Evolutionary conservation across 129 eudicot genomes (phyloP).

Genomic region (Saposhnikovia divaricata): DNA sequence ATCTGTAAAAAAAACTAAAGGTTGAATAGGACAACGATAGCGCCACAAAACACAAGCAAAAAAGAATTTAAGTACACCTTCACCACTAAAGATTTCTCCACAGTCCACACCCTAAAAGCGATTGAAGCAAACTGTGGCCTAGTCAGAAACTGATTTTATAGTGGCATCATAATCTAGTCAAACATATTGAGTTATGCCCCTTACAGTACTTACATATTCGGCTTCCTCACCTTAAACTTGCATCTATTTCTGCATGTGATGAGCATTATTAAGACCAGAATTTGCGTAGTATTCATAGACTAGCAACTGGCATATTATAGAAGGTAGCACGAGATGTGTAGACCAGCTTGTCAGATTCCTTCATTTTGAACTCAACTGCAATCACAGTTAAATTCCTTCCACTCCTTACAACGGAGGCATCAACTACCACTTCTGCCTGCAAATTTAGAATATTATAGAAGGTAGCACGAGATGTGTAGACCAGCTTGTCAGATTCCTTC

Average conservation of each 20-base stretch:
- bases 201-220: background rate
- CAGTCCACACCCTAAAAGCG: too few species aligned
- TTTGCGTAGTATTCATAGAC: slow-evolving; percentile 19
- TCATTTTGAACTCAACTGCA: slow-evolving; percentile 49
- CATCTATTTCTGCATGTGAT: background rate
- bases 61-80: background rate
- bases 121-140: too few species aligned
- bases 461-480: slow-evolving; percentile 60
- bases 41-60: background rate
- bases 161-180: background rate
- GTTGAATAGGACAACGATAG: background rate
- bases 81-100: too few species aligned
- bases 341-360: slow-evolving; percentile 37
- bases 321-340: slow-evolving; percentile 70
- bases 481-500: slow-evolving; percentile 41
- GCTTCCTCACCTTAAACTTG: background rate
- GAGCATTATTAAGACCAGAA: background rate
- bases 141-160: background rate
- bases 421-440: slow-evolving; percentile 55
- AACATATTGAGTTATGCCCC: background rate
- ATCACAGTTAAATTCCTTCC: slow-evolving; percentile 80
- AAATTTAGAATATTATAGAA: slow-evolving; percentile 51
- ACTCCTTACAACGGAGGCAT: slow-evolving; percentile 60
- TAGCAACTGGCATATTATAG: slow-evolving; percentile 62
- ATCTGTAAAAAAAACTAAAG: background rate